Percentiles rank a stretch among this genome's conserved stretches.
phyloP scores from a whole-genome alignment of 2,329 filamentous ascomycete species.

The Ceratocystis ficicola region DNA sequence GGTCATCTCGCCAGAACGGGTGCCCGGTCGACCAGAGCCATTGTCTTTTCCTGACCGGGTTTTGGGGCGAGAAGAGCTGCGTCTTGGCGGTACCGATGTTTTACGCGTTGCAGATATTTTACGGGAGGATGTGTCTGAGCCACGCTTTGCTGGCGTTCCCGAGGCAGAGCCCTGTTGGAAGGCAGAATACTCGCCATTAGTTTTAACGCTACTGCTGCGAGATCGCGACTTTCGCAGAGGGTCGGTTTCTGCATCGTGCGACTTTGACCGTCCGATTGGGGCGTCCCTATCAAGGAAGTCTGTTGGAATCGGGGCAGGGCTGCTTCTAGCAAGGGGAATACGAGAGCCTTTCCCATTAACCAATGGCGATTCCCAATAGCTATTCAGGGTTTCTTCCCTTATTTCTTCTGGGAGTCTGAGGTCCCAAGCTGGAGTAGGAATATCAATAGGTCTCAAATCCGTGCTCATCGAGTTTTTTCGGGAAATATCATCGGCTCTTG shows the following conservation, averaged over 20 bases:
- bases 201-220: constrained; percentile 55
- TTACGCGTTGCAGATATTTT: constrained; percentile 32
- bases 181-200: constrained; percentile 30
- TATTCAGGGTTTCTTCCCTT: constrained; percentile 43
- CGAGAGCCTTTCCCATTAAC: constrained; percentile 49
- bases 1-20: constrained; percentile 46
- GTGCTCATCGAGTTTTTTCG: constrained; percentile 30
- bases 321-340: constrained; percentile 75
- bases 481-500: constrained; percentile 22
- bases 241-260: constrained; percentile 30
- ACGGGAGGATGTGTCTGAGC: constrained; percentile 17
- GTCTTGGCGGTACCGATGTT: constrained; percentile 34
- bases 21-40: constrained; percentile 52
- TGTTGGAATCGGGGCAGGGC: constrained; percentile 60
- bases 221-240: constrained; percentile 49
- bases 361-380: constrained; percentile 37
- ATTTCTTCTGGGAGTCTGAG: constrained; percentile 67
- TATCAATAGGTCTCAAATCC: constrained; percentile 32
- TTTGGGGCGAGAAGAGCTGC: constrained; percentile 27
- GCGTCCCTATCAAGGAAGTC: constrained; percentile 64
- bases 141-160: constrained; percentile 17
- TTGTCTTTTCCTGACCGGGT: constrained; percentile 36
- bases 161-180: constrained; percentile 14
- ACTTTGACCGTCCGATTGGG: constrained; percentile 42
- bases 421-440: constrained; percentile 50